Evolutionary conservation across 2,329 filamentous ascomycete genomes (phyloP).

Genomic region (Laburnicola sp.): DNA sequence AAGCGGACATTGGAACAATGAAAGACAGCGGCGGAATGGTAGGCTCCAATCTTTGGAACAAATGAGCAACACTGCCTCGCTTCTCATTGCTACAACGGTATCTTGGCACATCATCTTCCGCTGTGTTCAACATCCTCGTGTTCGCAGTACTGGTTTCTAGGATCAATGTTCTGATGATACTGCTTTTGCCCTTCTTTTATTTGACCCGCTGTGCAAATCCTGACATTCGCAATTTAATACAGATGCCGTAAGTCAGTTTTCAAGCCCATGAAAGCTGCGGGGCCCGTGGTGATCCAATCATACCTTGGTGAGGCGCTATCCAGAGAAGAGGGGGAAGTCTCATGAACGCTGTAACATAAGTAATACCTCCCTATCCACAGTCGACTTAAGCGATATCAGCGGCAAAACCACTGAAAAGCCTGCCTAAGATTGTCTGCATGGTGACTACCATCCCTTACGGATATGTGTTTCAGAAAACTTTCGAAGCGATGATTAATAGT

Average conservation of each 20-base stretch:
- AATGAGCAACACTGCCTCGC: not conserved
- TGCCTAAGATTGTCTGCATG: not conserved
- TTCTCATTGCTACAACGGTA: not conserved
- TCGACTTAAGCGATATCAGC: not conserved
- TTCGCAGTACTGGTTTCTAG: not conserved
- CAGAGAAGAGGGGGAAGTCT: constrained; percentile 6
- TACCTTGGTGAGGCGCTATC: not conserved
- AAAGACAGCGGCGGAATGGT: not conserved
- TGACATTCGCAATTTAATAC: too few species aligned
- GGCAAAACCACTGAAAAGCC: constrained; percentile 6
- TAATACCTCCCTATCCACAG: constrained; percentile 3
- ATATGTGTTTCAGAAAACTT: not conserved
- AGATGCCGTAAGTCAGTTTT: too few species aligned
- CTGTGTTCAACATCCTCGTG: not conserved
- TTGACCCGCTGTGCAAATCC: too few species aligned
- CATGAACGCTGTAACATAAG: constrained; percentile 10
- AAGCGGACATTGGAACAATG: not conserved
- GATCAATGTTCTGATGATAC: not conserved
- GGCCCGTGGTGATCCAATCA: not conserved
- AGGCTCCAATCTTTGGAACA: not conserved
- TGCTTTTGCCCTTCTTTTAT: too few species aligned
- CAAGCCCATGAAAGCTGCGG: not conserved
- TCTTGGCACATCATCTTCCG: not conserved
- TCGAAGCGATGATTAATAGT: too few species aligned
- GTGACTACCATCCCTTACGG: constrained; percentile 1